Evolutionary conservation across 208 protist genomes (phyloP).

Genomic region (Crithidia fasciculata): DNA sequence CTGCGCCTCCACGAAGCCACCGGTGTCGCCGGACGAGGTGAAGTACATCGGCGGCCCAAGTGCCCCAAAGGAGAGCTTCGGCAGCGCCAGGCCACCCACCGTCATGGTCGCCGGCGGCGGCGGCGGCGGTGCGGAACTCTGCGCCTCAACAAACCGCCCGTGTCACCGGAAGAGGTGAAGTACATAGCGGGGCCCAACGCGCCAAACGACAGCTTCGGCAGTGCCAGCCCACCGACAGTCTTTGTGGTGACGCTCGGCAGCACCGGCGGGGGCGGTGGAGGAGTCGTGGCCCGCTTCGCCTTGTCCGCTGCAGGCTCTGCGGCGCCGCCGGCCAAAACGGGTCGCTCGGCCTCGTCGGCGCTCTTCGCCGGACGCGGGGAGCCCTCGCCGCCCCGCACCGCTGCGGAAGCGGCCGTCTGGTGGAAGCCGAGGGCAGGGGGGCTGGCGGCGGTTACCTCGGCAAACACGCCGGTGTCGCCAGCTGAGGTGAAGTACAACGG

Average conservation of each 20-base stretch:
- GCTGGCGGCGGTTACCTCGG: constrained; percentile 16
- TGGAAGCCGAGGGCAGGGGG: background rate
- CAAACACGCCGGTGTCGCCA: constrained; percentile 58
- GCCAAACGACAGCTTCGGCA: constrained; percentile 58
- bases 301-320: background rate
- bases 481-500: constrained; percentile 69
- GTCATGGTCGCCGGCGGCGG: background rate
- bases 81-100: background rate
- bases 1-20: constrained; percentile 1
- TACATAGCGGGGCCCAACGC: constrained; percentile 58
- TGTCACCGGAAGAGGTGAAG: constrained; percentile 75
- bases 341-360: background rate
- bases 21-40: background rate
- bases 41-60: constrained; percentile 3
- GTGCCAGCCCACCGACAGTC: constrained; percentile 17
- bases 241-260: constrained; percentile 7
- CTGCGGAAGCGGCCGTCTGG: background rate
- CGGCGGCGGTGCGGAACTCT: constrained; percentile 4
- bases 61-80: background rate
- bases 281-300: background rate
- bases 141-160: constrained; percentile 42
- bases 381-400: background rate
- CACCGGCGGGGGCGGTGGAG: constrained; percentile 1
- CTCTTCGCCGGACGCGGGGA: background rate
- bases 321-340: background rate